phyloP scores from a whole-genome alignment of 2,329 filamentous ascomycete species.

The Dothideomycetes sp. region DNA sequence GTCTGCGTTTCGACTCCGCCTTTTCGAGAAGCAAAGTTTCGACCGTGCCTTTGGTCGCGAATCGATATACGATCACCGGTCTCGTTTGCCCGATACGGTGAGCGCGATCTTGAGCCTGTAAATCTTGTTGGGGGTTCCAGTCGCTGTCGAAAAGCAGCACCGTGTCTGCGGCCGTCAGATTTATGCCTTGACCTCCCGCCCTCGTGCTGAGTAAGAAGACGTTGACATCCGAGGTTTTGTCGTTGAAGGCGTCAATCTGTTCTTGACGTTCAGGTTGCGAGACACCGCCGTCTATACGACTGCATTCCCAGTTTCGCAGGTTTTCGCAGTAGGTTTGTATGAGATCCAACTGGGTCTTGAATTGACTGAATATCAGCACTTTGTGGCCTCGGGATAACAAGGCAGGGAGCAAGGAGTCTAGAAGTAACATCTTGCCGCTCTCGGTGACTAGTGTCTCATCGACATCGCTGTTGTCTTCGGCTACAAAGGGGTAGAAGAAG shows the following conservation, averaged over 20 bases:
- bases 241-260: conserved; percentile 43
- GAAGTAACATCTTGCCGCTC: conserved; percentile 90
- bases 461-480: conserved; percentile 46
- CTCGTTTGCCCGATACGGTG: conserved; percentile 90
- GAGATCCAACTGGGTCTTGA: conserved; percentile 88
- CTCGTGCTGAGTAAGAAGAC: conserved; percentile 85
- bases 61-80: conserved; percentile 85
- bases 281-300: conserved; percentile 85
- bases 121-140: conserved; percentile 94
- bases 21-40: conserved; percentile 80
- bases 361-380: conserved; percentile 92
- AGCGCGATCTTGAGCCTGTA: conserved; percentile 91
- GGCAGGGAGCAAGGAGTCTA: conserved; percentile 73
- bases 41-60: conserved; percentile 87
- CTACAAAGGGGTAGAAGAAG: conserved; percentile 84
- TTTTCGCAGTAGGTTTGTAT: conserved; percentile 74
- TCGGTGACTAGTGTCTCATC: conserved; percentile 78
- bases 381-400: conserved; percentile 73
- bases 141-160: conserved; percentile 85
- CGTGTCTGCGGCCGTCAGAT: conserved; percentile 82
- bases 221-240: conserved; percentile 35
- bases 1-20: conserved; percentile 80
- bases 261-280: conserved; percentile 51
- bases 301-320: conserved; percentile 71
- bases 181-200: conserved; percentile 91